phyloP scores from a whole-genome alignment of 306 rosid species.

The Castanospermum australe region DNA sequence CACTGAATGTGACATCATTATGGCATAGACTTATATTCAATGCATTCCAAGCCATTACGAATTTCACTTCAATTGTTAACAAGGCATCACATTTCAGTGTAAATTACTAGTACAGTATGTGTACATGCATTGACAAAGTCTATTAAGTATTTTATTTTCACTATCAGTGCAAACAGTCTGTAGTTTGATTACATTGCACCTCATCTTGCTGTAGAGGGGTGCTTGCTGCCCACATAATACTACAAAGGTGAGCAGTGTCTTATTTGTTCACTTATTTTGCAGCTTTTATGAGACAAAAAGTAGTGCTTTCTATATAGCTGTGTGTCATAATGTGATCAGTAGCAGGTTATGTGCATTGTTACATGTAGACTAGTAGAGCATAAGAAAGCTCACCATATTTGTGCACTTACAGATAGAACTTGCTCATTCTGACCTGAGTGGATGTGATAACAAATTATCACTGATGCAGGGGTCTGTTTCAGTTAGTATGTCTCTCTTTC shows the following conservation, averaged over 20 bases:
- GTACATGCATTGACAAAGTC: not conserved
- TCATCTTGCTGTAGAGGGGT: slow-evolving; percentile 16
- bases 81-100: not conserved
- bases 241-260: not conserved
- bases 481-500: slow-evolving; percentile 88
- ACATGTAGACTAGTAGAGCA: not conserved
- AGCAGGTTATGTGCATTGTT: slow-evolving; percentile 1
- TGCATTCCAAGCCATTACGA: not conserved
- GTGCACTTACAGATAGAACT: slow-evolving; percentile 15
- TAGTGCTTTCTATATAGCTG: not conserved
- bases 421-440: slow-evolving; percentile 18
- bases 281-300: not conserved
- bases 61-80: not conserved
- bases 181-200: not conserved
- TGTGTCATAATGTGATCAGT: not conserved
- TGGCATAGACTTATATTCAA: not conserved
- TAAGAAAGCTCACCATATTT: not conserved
- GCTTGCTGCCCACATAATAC: not conserved
- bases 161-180: not conserved
- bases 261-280: not conserved
- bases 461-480: slow-evolving; percentile 92
- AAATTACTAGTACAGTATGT: not conserved
- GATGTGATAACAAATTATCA: slow-evolving; percentile 27
- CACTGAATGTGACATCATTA: slow-evolving; percentile 14
- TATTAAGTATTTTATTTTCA: not conserved